Evolutionary conservation across 202 grass and related monocot genomes (phyloP), one percentile per base, ranked within the genome.

Genomic region (Setaria viridis): DNA sequence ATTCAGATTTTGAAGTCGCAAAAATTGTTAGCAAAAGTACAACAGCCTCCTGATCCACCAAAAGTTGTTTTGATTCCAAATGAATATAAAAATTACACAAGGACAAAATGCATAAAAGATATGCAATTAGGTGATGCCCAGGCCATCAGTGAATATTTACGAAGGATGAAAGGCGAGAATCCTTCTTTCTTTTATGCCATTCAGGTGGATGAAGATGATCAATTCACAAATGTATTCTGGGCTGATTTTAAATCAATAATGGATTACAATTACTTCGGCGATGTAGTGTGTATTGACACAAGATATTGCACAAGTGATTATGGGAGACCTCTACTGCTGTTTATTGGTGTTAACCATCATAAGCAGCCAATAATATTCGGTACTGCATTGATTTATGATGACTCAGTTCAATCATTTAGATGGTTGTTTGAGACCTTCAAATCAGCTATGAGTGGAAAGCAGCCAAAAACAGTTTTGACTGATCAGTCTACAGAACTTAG

Each of bases 181-280:
- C 89, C 92, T 80, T 91, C 91, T 81, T 98, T 91, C 87, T 98
- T 95, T 81, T 98, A 91, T 80, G 88, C 95, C n/a, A 79, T 95
- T 81, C 91, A 98, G 83, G 89, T 98, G 70, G 89, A 98, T 80
- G 91, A 98, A 88, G 91, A 90, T 62, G 93, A 98, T 59, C 89
- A 87, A 72, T 87, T 98, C 35, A 87, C 87, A 49, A 95, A 95
- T 84, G 71, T 98, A 32, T 98, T 98, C 63, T 98, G 95, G 95
- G 67, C 92, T 48, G 93, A 98, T 87, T 51, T 87, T 65, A 91
- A 85, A 83, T 93, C 92, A 63, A 85, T 94, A 19, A 89, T 91
- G 81, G 95, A 98, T 39, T 95, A 90, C 67, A 87, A 89, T 74
- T 88, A 90, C 84, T 93, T 98, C 9, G 92, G 92, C 15, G 95